Evolutionary conservation across 2,329 filamentous ascomycete species (phyloP).

Genomic region (Diaporthe longicolla): DNA sequence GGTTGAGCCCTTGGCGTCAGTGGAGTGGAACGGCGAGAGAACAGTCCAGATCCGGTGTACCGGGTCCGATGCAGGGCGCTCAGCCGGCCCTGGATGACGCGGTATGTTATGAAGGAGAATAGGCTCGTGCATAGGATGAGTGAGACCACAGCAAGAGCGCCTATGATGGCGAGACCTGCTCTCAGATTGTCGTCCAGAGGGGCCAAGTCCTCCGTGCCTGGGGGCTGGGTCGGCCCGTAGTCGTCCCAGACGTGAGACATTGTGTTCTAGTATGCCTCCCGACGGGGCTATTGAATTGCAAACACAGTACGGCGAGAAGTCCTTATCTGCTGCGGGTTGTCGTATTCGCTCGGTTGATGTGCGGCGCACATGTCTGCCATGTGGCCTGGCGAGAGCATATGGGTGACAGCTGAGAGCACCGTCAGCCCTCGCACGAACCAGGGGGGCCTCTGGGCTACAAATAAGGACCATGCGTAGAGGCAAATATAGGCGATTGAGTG

Average conservation of each 20-base stretch:
- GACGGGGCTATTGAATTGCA: background rate
- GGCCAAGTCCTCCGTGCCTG: slow-evolving; percentile 22
- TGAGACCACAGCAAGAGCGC: slow-evolving; percentile 12
- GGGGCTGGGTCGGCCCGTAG: slow-evolving; percentile 18
- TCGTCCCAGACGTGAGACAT: slow-evolving; percentile 24
- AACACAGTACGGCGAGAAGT: background rate
- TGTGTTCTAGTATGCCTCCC: background rate
- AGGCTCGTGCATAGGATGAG: slow-evolving; percentile 27
- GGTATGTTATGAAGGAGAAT: slow-evolving; percentile 35
- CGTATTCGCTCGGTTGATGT: slow-evolving; percentile 15
- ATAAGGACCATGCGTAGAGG: background rate
- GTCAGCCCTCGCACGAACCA: background rate
- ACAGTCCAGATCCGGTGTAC: background rate
- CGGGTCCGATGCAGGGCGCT: background rate
- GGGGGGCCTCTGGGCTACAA: slow-evolving; percentile 13
- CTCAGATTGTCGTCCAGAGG: slow-evolving; percentile 19
- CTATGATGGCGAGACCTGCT: slow-evolving; percentile 25
- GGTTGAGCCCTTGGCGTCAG: background rate
- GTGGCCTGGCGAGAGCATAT: slow-evolving; percentile 2
- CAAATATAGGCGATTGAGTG: background rate
- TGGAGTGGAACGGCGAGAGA: background rate
- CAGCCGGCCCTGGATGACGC: slow-evolving; percentile 19
- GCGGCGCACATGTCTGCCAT: slow-evolving; percentile 23
- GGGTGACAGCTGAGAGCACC: background rate
- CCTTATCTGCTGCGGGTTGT: background rate